Percentiles rank a stretch among this genome's conserved stretches.
Evolutionary conservation across 202 grass and related monocot genomes (phyloP).

Genomic region (Schoenoplectus triqueter): DNA sequence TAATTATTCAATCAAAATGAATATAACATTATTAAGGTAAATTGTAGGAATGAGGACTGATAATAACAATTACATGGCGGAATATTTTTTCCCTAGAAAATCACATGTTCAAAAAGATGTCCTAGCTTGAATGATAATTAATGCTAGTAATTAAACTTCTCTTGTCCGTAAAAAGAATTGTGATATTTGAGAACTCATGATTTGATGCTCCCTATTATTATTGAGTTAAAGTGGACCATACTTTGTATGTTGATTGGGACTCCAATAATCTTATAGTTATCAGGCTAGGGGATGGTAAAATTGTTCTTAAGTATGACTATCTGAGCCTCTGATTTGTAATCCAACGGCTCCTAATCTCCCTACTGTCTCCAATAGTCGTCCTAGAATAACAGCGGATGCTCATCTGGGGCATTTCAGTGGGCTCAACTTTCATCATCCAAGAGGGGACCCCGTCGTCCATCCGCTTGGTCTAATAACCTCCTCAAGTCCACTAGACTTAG

Average conservation of each 20-base stretch:
- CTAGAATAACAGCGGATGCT: not conserved
- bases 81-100: too few relatives aligned
- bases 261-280: too few relatives aligned
- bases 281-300: not conserved
- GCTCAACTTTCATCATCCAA: constrained; percentile 2
- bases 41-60: too few relatives aligned
- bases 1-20: too few relatives aligned
- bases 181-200: not conserved
- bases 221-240: not conserved
- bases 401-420: not conserved
- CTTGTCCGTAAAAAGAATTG: not conserved
- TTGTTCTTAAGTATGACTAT: not conserved
- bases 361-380: not conserved
- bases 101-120: too few relatives aligned
- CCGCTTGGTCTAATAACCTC: not conserved
- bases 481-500: constrained; percentile 8
- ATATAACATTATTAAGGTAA: too few relatives aligned
- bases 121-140: not conserved
- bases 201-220: not conserved
- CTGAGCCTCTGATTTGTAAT: not conserved
- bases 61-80: too few relatives aligned
- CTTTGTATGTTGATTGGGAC: not conserved
- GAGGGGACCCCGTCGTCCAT: not conserved
- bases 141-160: not conserved
- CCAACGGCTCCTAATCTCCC: not conserved